Base-by-base conservation (phyloP, 2,329 filamentous ascomycete genomes). In the Daldinia eschscholtzii region DNA sequence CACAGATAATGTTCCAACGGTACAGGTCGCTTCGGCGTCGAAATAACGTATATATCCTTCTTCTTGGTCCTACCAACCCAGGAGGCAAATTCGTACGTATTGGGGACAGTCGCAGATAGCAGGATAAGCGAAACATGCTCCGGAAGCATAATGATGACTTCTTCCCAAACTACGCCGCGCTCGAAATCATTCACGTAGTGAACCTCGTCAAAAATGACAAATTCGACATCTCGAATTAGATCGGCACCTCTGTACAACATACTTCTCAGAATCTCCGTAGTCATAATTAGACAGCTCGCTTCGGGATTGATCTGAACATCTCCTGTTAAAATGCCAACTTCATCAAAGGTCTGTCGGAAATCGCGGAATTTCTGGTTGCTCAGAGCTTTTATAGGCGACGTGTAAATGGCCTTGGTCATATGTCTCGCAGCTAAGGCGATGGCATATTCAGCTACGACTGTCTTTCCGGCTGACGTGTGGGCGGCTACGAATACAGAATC, bases 371-470 rank as follows among this genome's bases (percentile, higher is more conserved):
- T 99, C 78, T 99, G 96, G 78, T 99, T 99, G 81, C 96, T 98
- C 64, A 99, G 84, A 2, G 96, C 96, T 80, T 99, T 99, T 84
- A 99, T 99, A 0, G 96, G 96, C 0, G 96, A 98, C 0, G 96
- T 99, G 79, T 99, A 99, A 71, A 99, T 99, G 23, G 96, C 95
- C 80, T 99, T 99, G 7, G 96, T 99, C 95, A 98, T 98, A 79
- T 99, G 96, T 78, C 95, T 97, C n/a, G 93, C 91, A 33, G 96
- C 96, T 65, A 99, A 84, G 6, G 96, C 94, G 79, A 99, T 98
- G 56, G 95, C 96, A 80, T 99, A 99, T 79, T 99, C 96, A 30
- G 96, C 96, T 13, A 99, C 96, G 0, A 98, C 96, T 0, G 96
- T 99, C 83, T 99, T 99, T 64, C 96, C 96, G 23, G 96, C 96